A percentile compares a stretch with the other conserved stretches of the same genome.
Evolutionary conservation across 805 yeast species (phyloP).

Genomic region (Debaryomyces prosopidis): DNA sequence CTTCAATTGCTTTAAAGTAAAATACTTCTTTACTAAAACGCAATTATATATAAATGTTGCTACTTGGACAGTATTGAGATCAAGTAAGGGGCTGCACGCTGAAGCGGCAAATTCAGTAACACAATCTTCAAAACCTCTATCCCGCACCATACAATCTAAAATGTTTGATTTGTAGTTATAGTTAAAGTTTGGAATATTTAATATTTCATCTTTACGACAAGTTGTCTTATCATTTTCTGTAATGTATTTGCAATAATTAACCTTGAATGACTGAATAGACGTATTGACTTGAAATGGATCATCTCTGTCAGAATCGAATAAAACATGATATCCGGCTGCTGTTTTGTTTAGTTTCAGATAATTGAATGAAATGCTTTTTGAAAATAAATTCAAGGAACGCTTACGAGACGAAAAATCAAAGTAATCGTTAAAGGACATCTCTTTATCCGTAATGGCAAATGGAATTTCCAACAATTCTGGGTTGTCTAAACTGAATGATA

Average conservation of each 20-base stretch:
- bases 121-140: constrained; percentile 37
- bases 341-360: constrained; percentile 17
- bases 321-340: constrained; percentile 41
- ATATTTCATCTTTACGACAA: constrained; percentile 24
- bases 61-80: constrained; percentile 32
- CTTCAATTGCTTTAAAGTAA: constrained; percentile 18
- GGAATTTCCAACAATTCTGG: constrained; percentile 28
- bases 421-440: constrained; percentile 21
- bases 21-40: constrained; percentile 28
- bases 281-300: constrained; percentile 34
- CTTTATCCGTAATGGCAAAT: constrained; percentile 23
- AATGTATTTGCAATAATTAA: constrained; percentile 18
- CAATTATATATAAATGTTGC: constrained; percentile 34
- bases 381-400: constrained; percentile 22
- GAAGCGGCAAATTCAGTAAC: constrained; percentile 38
- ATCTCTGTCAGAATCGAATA: constrained; percentile 31
- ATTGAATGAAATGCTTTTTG: constrained; percentile 27
- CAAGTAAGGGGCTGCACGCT: constrained; percentile 39
- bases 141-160: constrained; percentile 30
- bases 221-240: constrained; percentile 6
- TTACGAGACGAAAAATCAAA: constrained; percentile 17
- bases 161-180: constrained; percentile 37
- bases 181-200: constrained; percentile 36
- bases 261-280: constrained; percentile 32
- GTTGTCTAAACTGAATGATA: constrained; percentile 29